phyloP scores from a whole-genome alignment of 306 rosid species.

The Trifolium dubium region DNA sequence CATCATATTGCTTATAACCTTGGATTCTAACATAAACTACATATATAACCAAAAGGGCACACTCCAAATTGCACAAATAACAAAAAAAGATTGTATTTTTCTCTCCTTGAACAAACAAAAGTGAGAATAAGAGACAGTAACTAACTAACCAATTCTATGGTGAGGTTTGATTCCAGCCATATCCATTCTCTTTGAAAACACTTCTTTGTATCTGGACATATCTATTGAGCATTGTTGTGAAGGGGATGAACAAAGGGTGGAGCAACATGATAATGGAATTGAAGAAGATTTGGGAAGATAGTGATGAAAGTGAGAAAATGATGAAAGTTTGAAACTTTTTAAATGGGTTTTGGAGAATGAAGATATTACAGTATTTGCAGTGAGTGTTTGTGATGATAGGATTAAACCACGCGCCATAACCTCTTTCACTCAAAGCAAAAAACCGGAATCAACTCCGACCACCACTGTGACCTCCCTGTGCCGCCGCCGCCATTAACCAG shows the following conservation, averaged over 20 bases:
- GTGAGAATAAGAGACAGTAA: background rate
- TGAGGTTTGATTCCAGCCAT: constrained; percentile 92
- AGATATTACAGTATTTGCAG: constrained; percentile 43
- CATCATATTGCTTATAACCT: too few relatives aligned
- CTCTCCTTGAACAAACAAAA: constrained; percentile 2
- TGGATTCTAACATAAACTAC: background rate
- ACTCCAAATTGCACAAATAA: constrained; percentile 1
- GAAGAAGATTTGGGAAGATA: constrained; percentile 36
- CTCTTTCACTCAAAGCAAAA: background rate
- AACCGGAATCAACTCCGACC: too few relatives aligned
- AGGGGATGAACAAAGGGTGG: constrained; percentile 45
- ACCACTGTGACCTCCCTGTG: too few relatives aligned
- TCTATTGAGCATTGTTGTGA: constrained; percentile 51
- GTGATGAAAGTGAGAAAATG: constrained; percentile 36
- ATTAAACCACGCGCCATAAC: constrained; percentile 73
- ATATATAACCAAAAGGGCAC: constrained; percentile 34
- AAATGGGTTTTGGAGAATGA: constrained; percentile 47
- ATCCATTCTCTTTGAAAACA: constrained; percentile 82
- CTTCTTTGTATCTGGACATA: constrained; percentile 59
- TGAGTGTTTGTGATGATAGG: constrained; percentile 37
- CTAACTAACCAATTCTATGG: constrained; percentile 66
- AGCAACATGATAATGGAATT: constrained; percentile 38
- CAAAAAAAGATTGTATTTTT: background rate
- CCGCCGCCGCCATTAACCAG: too few relatives aligned
- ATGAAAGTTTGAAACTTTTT: constrained; percentile 43